Percentiles rank a stretch among this genome's conserved stretches.
These are phyloP conservation scores for Didymella arachidicola DNA, from an alignment of 2,329 filamentous ascomycete species.

Conservation along the genomic window DNA sequence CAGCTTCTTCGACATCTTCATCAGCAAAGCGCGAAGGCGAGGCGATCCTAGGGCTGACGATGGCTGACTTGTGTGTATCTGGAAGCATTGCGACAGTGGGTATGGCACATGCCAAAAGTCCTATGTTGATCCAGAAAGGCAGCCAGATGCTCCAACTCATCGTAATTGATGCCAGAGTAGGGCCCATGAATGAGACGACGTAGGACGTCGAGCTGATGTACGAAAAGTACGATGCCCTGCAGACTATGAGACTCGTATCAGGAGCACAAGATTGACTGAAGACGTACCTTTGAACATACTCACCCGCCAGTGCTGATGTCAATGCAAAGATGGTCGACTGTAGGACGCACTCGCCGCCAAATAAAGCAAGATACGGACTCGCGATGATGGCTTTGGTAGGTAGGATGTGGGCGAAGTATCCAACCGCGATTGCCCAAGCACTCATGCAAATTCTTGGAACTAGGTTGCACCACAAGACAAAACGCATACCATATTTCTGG, in stretches of 20 bases:
- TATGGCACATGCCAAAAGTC: slow-evolving; percentile 37
- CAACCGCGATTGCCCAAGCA: slow-evolving; percentile 44
- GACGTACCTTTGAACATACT: slow-evolving; percentile 44
- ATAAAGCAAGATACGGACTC: slow-evolving; percentile 40
- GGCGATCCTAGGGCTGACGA: background rate
- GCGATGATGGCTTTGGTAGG: slow-evolving; percentile 44
- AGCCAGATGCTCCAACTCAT: slow-evolving; percentile 49
- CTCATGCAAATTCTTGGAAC: slow-evolving; percentile 42
- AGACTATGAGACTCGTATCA: too few species aligned
- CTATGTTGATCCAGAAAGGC: slow-evolving; percentile 48
- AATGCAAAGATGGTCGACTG: slow-evolving; percentile 46
- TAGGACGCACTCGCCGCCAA: slow-evolving; percentile 50
- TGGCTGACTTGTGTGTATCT: slow-evolving; percentile 10
- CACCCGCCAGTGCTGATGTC: slow-evolving; percentile 42
- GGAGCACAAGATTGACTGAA: too few species aligned
- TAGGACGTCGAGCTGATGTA: slow-evolving; percentile 48
- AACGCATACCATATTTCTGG: slow-evolving; percentile 38
- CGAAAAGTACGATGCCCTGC: slow-evolving; percentile 48
- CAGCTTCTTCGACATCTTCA: slow-evolving; percentile 26
- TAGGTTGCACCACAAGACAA: slow-evolving; percentile 46
- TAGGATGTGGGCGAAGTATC: slow-evolving; percentile 35
- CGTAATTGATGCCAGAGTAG: slow-evolving; percentile 44
- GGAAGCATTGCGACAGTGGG: slow-evolving; percentile 33
- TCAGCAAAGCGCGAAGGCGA: too few species aligned
- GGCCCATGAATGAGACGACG: slow-evolving; percentile 46